Evolutionary conservation across 1,139 yeast species (phyloP).

Genomic region (Debaryomyces sp.): DNA sequence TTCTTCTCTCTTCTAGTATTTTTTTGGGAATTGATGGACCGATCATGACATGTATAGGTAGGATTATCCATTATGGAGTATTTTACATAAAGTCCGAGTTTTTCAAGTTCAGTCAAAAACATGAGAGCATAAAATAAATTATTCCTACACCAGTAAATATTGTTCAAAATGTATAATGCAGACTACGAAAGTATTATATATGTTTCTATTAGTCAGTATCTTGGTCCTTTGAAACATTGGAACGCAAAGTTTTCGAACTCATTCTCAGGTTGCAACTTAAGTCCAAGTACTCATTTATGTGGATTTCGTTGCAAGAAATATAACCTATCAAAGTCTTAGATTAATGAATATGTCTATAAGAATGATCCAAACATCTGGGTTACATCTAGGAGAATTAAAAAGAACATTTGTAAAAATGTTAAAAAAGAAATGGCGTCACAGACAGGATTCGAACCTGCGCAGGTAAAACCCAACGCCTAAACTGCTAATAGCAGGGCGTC

Average conservation of each 20-base stretch:
- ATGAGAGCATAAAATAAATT: background rate
- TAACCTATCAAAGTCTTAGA: too few relatives aligned
- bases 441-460: conserved; percentile 92
- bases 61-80: background rate
- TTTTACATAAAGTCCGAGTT: background rate
- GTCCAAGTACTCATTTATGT: background rate
- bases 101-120: background rate
- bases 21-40: conserved; percentile 13
- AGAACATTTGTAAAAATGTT: too few relatives aligned
- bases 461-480: conserved; percentile 79
- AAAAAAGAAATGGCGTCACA: conserved; percentile 58
- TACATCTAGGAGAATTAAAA: background rate
- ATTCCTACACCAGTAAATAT: background rate
- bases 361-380: background rate
- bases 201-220: background rate
- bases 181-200: background rate
- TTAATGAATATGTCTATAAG: too few relatives aligned
- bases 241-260: background rate
- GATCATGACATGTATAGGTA: conserved; percentile 8
- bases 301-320: background rate
- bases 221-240: background rate
- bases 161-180: background rate
- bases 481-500: conserved; percentile 61
- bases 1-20: conserved; percentile 5
- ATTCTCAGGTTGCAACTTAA: background rate